phyloP scores from a whole-genome alignment of 2,329 filamentous ascomycete species.

The Penicillium decumbens region DNA sequence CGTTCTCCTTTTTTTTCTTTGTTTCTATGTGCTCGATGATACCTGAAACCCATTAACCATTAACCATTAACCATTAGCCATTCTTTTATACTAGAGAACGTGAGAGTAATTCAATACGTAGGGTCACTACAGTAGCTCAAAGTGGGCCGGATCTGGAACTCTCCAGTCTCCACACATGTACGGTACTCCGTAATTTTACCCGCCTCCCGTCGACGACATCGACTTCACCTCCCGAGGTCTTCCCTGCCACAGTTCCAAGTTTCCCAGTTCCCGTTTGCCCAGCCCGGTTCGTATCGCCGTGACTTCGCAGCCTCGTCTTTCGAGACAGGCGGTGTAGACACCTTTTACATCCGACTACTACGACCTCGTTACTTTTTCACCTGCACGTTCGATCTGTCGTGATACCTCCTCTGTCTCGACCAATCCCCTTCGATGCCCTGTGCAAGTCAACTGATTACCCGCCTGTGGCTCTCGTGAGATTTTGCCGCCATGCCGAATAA shows the following conservation, averaged over 20 bases:
- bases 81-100: background rate
- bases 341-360: slow-evolving; percentile 12
- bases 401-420: slow-evolving; percentile 23
- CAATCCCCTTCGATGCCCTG: slow-evolving; percentile 26
- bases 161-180: background rate
- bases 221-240: slow-evolving; percentile 6
- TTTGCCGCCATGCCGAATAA: slow-evolving; percentile 26
- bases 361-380: slow-evolving; percentile 22
- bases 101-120: background rate
- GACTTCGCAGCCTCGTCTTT: background rate
- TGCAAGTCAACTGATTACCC: slow-evolving; percentile 20
- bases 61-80: background rate
- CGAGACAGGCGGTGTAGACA: slow-evolving; percentile 15
- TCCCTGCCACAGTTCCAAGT: slow-evolving; percentile 2
- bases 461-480: slow-evolving; percentile 14
- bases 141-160: background rate
- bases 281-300: background rate
- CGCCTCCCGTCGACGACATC: slow-evolving; percentile 17
- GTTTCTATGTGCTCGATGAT: slow-evolving; percentile 15
- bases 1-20: slow-evolving; percentile 1
- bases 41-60: slow-evolving; percentile 13
- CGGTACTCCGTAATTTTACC: slow-evolving; percentile 7
- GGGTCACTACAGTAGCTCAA: background rate
- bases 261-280: background rate
- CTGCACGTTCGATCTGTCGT: slow-evolving; percentile 24